phyloP scores from a whole-genome alignment of 192 early-diverging fungal genomes.

The Coemansia sp. region DNA sequence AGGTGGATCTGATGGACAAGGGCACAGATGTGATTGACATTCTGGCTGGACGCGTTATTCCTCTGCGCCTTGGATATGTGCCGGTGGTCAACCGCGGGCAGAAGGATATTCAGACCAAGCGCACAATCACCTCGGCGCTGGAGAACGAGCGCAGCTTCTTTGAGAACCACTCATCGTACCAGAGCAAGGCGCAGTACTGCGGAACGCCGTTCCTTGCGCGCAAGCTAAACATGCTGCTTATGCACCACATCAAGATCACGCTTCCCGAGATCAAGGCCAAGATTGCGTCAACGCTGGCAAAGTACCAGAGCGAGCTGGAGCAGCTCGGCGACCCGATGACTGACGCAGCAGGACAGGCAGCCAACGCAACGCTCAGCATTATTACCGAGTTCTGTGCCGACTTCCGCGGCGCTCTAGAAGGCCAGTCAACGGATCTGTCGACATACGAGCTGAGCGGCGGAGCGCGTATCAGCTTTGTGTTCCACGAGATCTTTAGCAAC shows the following conservation, averaged over 20 bases:
- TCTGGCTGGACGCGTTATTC: slow-evolving; percentile 94
- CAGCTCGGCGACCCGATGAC: slow-evolving; percentile 89
- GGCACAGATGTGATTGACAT: slow-evolving; percentile 99
- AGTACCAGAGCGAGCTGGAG: slow-evolving; percentile 83
- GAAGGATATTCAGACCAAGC: slow-evolving; percentile 93
- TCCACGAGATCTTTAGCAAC: slow-evolving; percentile 93
- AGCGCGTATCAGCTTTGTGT: slow-evolving; percentile 98
- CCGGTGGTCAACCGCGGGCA: slow-evolving; percentile 99
- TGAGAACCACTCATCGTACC: slow-evolving; percentile 92
- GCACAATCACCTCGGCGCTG: slow-evolving; percentile 83
- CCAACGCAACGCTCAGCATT: slow-evolving; percentile 91
- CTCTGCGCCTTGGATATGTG: slow-evolving; percentile 94
- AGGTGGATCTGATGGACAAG: slow-evolving; percentile 99
- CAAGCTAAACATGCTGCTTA: slow-evolving; percentile 96
- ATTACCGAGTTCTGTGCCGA: slow-evolving; percentile 99
- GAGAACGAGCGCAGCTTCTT: slow-evolving; percentile 91
- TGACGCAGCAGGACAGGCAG: slow-evolving; percentile 72
- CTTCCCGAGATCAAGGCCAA: slow-evolving; percentile 99
- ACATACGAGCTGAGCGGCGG: slow-evolving; percentile 95
- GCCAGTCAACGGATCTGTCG: slow-evolving; percentile 92
- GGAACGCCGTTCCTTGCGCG: slow-evolving; percentile 98
- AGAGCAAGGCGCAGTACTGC: slow-evolving; percentile 96
- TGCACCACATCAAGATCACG: slow-evolving; percentile 98
- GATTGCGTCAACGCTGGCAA: slow-evolving; percentile 79
- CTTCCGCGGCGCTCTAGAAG: slow-evolving; percentile 93